A percentile compares a stretch with the other conserved stretches of the same genome.
These are phyloP conservation scores for Raddia distichophylla DNA, from an alignment of 176 grass and related monocot species.

Conservation along the genomic window DNA sequence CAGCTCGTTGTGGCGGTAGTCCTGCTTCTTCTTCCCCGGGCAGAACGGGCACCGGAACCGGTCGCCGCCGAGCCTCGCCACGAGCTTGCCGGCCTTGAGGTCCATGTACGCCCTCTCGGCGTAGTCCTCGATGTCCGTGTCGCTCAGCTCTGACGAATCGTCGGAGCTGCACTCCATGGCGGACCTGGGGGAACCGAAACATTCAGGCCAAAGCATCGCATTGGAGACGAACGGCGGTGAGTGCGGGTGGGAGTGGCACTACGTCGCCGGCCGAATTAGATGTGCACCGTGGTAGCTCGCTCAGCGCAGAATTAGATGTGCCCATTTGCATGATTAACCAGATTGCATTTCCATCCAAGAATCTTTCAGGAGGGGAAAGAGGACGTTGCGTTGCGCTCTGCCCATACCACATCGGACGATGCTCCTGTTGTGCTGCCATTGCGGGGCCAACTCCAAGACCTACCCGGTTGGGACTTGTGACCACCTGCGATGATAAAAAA, in stretches of 20 bases:
- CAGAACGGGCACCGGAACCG: conserved; percentile 62
- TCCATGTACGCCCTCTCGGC: conserved; percentile 38
- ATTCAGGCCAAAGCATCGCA: conserved; percentile 2
- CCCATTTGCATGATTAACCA: too few relatives aligned
- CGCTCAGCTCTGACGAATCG: conserved; percentile 59
- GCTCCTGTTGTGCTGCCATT: not conserved
- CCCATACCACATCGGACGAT: not conserved
- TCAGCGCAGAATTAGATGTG: too few relatives aligned
- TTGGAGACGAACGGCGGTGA: not conserved
- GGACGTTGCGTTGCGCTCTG: not conserved
- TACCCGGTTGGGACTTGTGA: not conserved
- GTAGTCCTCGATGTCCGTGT: conserved; percentile 54
- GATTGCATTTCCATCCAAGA: too few relatives aligned
- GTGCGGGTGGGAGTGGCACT: not conserved
- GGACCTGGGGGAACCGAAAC: conserved; percentile 29
- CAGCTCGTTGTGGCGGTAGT: conserved; percentile 56
- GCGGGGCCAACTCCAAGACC: not conserved
- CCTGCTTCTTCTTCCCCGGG: conserved; percentile 60
- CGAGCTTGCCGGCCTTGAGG: conserved; percentile 38
- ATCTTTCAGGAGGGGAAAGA: too few relatives aligned
- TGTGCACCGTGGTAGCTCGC: too few relatives aligned
- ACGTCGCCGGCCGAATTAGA: not conserved
- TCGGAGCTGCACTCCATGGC: conserved; percentile 54
- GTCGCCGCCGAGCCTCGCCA: conserved; percentile 30
- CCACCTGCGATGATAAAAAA: not conserved